phyloP scores from a whole-genome alignment of 1,284 basidiomycete species.

The Abortiporus biennis region DNA sequence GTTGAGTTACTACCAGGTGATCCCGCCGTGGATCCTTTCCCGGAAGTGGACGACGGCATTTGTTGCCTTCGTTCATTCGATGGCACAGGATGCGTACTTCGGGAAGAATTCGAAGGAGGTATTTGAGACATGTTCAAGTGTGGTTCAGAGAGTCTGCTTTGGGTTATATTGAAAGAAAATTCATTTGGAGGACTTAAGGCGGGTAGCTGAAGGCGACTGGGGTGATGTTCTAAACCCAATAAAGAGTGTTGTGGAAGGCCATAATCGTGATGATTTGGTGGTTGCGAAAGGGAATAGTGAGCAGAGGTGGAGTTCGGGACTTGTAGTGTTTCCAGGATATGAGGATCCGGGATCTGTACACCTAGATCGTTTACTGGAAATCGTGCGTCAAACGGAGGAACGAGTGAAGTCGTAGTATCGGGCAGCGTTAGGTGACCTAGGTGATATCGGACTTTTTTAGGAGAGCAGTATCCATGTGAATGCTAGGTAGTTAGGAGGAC shows the following conservation, averaged over 20 bases:
- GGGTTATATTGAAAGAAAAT: constrained; percentile 25
- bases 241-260: constrained; percentile 21
- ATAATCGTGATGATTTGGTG: constrained; percentile 14
- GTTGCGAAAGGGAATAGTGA: constrained; percentile 16
- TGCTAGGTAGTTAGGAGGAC: constrained; percentile 11
- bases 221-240: constrained; percentile 20
- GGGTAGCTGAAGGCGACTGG: constrained; percentile 18
- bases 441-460: constrained; percentile 68
- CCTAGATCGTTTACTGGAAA: constrained; percentile 18
- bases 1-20: constrained; percentile 19
- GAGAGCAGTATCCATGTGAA: constrained; percentile 32
- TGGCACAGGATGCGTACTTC: constrained; percentile 17
- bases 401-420: constrained; percentile 15
- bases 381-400: constrained; percentile 23
- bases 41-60: constrained; percentile 14
- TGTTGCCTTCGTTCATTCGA: constrained; percentile 18
- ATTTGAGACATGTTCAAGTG: constrained; percentile 19
- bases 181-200: constrained; percentile 19
- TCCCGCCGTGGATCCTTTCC: constrained; percentile 10
- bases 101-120: constrained; percentile 17
- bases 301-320: constrained; percentile 20
- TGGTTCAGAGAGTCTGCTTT: constrained; percentile 21
- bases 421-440: constrained; percentile 20
- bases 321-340: constrained; percentile 26
- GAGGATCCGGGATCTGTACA: constrained; percentile 23